phyloP scores from a whole-genome alignment of 176 grass and related monocot species.

The Dactylis glomerata region DNA sequence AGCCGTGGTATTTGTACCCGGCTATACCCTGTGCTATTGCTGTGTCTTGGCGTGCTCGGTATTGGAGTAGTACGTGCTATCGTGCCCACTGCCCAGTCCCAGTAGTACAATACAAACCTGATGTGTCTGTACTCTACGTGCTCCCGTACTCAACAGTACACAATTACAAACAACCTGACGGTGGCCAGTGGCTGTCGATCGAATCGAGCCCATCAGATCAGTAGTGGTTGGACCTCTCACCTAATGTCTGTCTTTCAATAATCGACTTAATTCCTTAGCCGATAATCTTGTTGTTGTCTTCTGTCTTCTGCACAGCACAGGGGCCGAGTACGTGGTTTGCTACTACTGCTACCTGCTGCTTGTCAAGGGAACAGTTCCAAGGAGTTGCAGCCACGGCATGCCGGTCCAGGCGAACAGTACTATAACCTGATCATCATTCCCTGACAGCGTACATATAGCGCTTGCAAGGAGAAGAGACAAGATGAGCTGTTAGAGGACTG shows the following conservation, averaged over 20 bases:
- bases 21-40: no score
- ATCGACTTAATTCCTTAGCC: neutral
- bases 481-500: neutral
- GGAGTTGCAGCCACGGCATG: constrained; percentile 17
- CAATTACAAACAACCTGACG: neutral
- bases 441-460: neutral
- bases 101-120: no score
- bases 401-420: neutral
- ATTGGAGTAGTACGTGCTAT: no score
- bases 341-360: neutral
- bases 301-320: neutral
- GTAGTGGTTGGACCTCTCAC: neutral
- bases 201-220: neutral
- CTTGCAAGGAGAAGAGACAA: constrained; percentile 19
- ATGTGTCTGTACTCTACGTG: no score
- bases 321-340: neutral
- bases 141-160: no score
- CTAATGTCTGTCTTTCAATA: neutral
- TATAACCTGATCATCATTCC: neutral
- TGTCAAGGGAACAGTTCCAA: neutral
- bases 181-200: constrained; percentile 6
- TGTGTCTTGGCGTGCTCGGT: no score
- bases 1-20: no score
- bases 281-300: constrained; percentile 15
- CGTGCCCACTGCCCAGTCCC: no score